Evolutionary conservation across 2,329 filamentous ascomycete genomes (phyloP), one percentile per base, ranked within the genome.

Genomic region (Gliomastix tumulicola): DNA sequence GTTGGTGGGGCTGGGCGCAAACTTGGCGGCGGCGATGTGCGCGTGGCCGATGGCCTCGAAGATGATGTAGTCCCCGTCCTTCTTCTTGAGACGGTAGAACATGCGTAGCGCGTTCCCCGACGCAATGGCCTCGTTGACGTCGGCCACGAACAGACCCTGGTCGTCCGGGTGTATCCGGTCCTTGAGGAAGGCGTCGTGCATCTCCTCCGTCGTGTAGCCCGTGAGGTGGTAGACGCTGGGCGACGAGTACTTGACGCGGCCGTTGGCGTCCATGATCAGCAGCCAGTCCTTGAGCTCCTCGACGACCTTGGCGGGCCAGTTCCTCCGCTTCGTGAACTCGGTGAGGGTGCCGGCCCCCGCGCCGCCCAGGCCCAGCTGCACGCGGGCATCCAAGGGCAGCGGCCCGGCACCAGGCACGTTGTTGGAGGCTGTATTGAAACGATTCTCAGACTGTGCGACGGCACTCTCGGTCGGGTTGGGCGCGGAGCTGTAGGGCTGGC

Each of bases 31-130:
- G 23, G 83, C 83, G 43, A 94, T 81, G 62, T 97, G 90, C 11
- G 88, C 85, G 55, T 96, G 90, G 34, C 90, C 90, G 47, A 90
- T 81, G n/a, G 86, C 82, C 62, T 97, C 90, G 54, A 97, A 87
- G 38, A 96, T 86, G 44, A 73, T 70, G 55, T 83, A 94, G 3
- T 69, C 70, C 17, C 77, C 80, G 53, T 92, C 85, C 49, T 72
- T 71, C 46, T 79, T 78, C 58, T 80, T 85, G 53, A 96, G 79
- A 34, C 90, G 81, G 56, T 94, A 92, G 65, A 94, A 94, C 57
- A 94, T 79, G 40, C 85, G 83, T 43, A 96, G 62, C 5, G 79
- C 69, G 47, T 84, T 82, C n/a, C 84, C 86, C 7, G 79, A 84
- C 3, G 86, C 81, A 44, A 95, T 90, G 13, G 83, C 85, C 56